A percentile compares a stretch with the other conserved stretches of the same genome.
These are phyloP conservation scores for Globisporangium perplexum DNA, from an alignment of 352 stramenopile species.

Conservation along the genomic window DNA sequence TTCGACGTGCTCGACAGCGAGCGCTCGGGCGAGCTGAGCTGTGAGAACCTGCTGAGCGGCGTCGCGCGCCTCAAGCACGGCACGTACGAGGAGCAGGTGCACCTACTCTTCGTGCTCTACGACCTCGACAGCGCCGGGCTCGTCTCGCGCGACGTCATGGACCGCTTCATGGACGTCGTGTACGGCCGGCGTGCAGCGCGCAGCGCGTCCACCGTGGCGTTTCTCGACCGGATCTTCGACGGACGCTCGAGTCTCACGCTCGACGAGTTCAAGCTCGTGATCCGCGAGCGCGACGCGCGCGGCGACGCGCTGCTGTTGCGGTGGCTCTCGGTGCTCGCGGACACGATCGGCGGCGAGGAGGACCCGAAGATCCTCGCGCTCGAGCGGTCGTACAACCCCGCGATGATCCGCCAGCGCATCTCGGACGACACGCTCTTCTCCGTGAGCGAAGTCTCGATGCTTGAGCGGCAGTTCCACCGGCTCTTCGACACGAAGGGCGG, in stretches of 20 bases:
- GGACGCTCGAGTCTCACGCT: slow-evolving; percentile 34
- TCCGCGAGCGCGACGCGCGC: slow-evolving; percentile 42
- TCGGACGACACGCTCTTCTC: slow-evolving; percentile 66
- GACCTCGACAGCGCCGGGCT: slow-evolving; percentile 60
- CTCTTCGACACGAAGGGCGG: slow-evolving; percentile 72
- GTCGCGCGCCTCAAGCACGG: slow-evolving; percentile 74
- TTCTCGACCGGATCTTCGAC: slow-evolving; percentile 60
- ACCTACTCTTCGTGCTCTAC: slow-evolving; percentile 83
- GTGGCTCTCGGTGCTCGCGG: slow-evolving; percentile 58
- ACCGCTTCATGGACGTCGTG: slow-evolving; percentile 83
- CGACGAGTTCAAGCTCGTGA: slow-evolving; percentile 54
- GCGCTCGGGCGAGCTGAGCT: slow-evolving; percentile 53
- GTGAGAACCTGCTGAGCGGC: slow-evolving; percentile 57
- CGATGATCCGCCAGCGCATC: slow-evolving; percentile 76
- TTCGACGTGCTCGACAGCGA: slow-evolving; percentile 81
- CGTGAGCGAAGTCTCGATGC: slow-evolving; percentile 54
- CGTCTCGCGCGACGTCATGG: slow-evolving; percentile 62
- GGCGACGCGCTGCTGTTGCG: slow-evolving; percentile 54
- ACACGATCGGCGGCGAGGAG: slow-evolving; percentile 64
- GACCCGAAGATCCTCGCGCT: slow-evolving; percentile 65
- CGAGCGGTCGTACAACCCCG: slow-evolving; percentile 74
- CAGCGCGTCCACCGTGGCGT: slow-evolving; percentile 30
- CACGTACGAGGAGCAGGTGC: slow-evolving; percentile 63
- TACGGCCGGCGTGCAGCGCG: slow-evolving; percentile 59
- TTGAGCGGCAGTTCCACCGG: slow-evolving; percentile 78